Base-by-base conservation (phyloP, 2,329 filamentous ascomycete species). In the Curvularia eragrostidis region DNA sequence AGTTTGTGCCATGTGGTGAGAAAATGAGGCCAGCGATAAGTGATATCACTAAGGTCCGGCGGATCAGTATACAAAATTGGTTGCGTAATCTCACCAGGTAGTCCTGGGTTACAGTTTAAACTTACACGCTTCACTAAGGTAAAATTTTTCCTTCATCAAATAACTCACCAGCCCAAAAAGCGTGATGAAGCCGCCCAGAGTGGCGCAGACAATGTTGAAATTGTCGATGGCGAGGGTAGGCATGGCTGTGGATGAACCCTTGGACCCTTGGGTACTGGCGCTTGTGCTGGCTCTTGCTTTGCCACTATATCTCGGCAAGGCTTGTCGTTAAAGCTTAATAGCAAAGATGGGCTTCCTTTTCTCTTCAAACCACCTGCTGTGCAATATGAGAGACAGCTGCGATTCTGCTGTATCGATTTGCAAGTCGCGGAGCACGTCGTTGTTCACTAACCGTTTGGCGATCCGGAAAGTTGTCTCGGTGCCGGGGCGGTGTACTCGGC, bases 81-180 rank as follows among this genome's bases (percentile, higher is more conserved):
- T 54, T 5, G 26, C 26, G 42, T 10, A 24, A 43, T 26, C 13
- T 1, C 15, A 4, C 23, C 21, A 10, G 5, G 3, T 9, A 19
- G 15, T 24, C 26, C 3, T 18, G 2, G n/a, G 18, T 46, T n/a
- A 6, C 7, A 12, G 4, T 30, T 19, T 15, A 18, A 9, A 86
- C 90, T 75, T 81, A 94, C 91, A 81, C 52, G 93, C 91, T 84
- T 97, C 93, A 1, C 92, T 96, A 1, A 97, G 84, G 74, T 97
- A 97, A 73, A 91, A 94, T 56, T 87, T 89, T 79, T 97, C 93
- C 73, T 97, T 97, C 72, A 91, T 84, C 18, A 97, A 84, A 72
- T 93, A 96, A 0, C 92, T 97, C 0, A 97, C 91, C 42, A 97
- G 80, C 3, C 92, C 93, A 71, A 96, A 97, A n/a, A 96, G 66